These are phyloP conservation scores for Metroxylon sagu DNA, from an alignment of 176 grass and related monocot species.

Conservation along the genomic window DNA sequence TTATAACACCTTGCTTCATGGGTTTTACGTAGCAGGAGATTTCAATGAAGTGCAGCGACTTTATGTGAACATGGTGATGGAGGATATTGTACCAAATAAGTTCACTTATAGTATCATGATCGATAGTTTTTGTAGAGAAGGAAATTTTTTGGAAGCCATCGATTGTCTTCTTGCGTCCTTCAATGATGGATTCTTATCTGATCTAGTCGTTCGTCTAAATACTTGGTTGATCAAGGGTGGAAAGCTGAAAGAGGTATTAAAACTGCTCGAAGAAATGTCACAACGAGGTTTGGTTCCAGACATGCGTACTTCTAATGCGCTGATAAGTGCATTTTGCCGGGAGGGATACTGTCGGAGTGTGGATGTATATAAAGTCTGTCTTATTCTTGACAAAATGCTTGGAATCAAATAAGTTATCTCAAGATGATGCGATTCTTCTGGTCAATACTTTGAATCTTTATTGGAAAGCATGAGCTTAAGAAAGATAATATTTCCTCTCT, in stretches of 20 bases:
- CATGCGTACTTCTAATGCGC: constrained; percentile 22
- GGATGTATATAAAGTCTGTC: constrained; percentile 30
- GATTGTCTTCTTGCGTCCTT: constrained; percentile 24
- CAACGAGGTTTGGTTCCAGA: constrained; percentile 30
- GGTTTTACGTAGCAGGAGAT: constrained; percentile 31
- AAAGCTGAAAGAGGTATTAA: constrained; percentile 22
- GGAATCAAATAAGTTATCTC: constrained; percentile 23
- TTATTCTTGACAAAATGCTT: constrained; percentile 41
- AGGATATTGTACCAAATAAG: constrained; percentile 36
- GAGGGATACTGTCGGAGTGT: constrained; percentile 24
- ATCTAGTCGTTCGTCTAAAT: constrained; percentile 43
- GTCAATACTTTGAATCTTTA: no score
- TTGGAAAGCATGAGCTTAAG: no score
- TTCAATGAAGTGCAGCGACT: constrained; percentile 21
- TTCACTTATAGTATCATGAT: constrained; percentile 50
- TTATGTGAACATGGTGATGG: constrained; percentile 30
- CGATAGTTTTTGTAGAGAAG: constrained; percentile 45
- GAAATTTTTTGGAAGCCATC: constrained; percentile 23
- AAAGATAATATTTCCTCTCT: no score
- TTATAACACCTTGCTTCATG: constrained; percentile 77
- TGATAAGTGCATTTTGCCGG: constrained; percentile 44
- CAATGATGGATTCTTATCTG: constrained; percentile 20
- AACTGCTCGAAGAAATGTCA: constrained; percentile 30
- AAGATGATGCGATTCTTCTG: no score
- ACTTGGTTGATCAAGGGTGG: constrained; percentile 46